Percentiles rank a stretch among this genome's conserved stretches.
These are phyloP conservation scores for Crotalaria pallida DNA, from an alignment of 306 rosid species.

Conservation along the genomic window DNA sequence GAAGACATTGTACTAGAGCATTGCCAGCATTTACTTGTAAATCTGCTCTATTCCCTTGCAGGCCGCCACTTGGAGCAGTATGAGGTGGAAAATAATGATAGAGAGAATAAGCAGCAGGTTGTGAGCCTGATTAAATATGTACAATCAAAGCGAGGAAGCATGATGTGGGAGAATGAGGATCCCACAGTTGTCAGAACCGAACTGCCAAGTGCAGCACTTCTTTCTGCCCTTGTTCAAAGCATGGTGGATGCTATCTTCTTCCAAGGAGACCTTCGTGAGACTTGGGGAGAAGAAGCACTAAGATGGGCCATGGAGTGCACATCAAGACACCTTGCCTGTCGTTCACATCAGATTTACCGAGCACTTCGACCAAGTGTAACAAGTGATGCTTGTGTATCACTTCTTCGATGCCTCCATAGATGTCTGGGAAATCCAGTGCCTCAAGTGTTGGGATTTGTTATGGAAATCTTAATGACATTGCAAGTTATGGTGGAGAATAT, in stretches of 20 bases:
- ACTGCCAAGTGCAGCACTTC: conserved; percentile 98
- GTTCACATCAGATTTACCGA: conserved; percentile 97
- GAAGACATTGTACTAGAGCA: conserved; percentile 98
- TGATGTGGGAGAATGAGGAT: conserved; percentile 99
- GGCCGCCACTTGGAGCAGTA: conserved; percentile 98
- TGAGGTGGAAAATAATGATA: conserved; percentile 94
- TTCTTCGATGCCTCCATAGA: conserved; percentile 94
- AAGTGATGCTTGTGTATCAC: conserved; percentile 90
- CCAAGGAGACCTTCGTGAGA: conserved; percentile 98
- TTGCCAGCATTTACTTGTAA: conserved; percentile 98
- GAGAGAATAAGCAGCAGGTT: conserved; percentile 99
- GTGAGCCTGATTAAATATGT: conserved; percentile 97
- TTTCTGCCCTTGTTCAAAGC: conserved; percentile 97
- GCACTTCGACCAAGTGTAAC: conserved; percentile 96
- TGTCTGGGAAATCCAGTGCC: conserved; percentile 97
- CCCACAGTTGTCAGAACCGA: conserved; percentile 91
- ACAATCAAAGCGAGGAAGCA: conserved; percentile 97
- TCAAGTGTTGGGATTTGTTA: conserved; percentile 88
- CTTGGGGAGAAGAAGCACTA: conserved; percentile 98
- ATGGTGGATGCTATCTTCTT: conserved; percentile 99
- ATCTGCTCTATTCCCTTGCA: conserved; percentile 91
- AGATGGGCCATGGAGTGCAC: conserved; percentile 99
- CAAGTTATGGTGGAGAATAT: conserved; percentile 99
- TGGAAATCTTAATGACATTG: conserved; percentile 92
- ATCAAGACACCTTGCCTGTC: conserved; percentile 94